Evolutionary conservation across 1,139 yeast genomes (phyloP).

Genomic region (Zygoascus meyerae): DNA sequence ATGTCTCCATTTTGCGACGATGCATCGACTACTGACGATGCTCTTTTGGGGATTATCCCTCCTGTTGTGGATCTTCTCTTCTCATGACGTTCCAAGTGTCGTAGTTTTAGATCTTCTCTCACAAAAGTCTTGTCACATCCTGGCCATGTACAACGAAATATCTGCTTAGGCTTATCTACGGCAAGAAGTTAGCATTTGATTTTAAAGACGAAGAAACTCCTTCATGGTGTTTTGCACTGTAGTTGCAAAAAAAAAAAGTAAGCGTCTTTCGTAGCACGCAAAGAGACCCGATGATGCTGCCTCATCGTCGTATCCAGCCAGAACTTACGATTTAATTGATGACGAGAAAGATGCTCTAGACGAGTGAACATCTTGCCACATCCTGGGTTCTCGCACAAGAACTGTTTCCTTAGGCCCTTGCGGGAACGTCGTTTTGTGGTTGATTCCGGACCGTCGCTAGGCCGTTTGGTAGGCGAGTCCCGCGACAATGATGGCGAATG

Average conservation of each 20-base stretch:
- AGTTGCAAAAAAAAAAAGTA: no score
- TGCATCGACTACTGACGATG: background rate
- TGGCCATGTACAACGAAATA: slow-evolving; percentile 46
- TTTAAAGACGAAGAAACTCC: no score
- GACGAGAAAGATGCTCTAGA: slow-evolving; percentile 39
- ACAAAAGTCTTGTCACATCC: slow-evolving; percentile 56
- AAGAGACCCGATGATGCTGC: no score
- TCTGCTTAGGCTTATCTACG: slow-evolving; percentile 35
- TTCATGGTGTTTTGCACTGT: no score
- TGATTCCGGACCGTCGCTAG: no score
- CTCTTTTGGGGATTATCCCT: slow-evolving; percentile 11
- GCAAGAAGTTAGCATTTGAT: no score
- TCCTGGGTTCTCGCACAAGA: slow-evolving; percentile 44
- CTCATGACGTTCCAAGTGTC: slow-evolving; percentile 51
- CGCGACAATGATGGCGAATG: background rate
- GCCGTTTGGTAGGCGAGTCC: background rate
- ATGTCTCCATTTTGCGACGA: no score
- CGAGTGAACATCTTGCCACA: slow-evolving; percentile 62
- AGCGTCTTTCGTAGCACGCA: no score
- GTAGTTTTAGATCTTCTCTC: slow-evolving; percentile 45
- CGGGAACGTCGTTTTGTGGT: slow-evolving; percentile 25
- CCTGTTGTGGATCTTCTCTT: slow-evolving; percentile 18
- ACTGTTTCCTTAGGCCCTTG: slow-evolving; percentile 32
- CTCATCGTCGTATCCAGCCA: no score
- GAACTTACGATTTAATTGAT: slow-evolving; percentile 34